Evolutionary conservation across 345 rosid genomes (phyloP).

Genomic region (Clausena lansium): DNA sequence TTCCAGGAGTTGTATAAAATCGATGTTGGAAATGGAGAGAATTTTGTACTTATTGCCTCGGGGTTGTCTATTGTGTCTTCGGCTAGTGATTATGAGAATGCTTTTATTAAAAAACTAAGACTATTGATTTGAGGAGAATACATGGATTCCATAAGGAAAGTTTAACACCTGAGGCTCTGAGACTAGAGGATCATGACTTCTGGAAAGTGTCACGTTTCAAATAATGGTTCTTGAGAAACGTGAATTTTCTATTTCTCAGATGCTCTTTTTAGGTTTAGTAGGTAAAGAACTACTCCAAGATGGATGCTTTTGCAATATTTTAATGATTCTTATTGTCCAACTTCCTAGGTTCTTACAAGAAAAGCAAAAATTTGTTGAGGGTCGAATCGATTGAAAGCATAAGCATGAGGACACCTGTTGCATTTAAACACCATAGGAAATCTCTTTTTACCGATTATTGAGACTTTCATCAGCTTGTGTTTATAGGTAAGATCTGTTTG

Average conservation of each 20-base stretch:
- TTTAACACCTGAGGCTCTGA: slow-evolving; percentile 22
- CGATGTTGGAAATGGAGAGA: slow-evolving; percentile 67
- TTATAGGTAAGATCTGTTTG: not conserved
- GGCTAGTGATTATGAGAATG: slow-evolving; percentile 19
- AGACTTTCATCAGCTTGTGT: not conserved
- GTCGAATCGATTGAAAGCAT: not conserved
- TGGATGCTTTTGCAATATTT: not conserved
- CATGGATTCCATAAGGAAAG: slow-evolving; percentile 49
- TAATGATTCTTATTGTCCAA: not conserved
- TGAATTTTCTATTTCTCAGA: not conserved
- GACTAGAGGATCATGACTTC: not conserved
- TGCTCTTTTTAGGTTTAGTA: not conserved
- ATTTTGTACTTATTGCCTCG: slow-evolving; percentile 58
- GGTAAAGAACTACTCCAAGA: not conserved
- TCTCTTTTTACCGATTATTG: not conserved
- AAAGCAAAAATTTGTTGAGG: not conserved
- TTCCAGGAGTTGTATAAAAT: slow-evolving; percentile 72
- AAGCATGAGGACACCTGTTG: not conserved
- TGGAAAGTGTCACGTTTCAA: not conserved
- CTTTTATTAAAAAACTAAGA: slow-evolving; percentile 38
- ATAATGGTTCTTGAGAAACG: not conserved
- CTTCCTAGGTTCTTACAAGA: not conserved
- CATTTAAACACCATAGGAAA: not conserved
- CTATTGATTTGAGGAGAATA: slow-evolving; percentile 31
- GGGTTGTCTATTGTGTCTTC: slow-evolving; percentile 16